phyloP scores from a whole-genome alignment of 192 early-diverging fungal species.

The Backusella macrospora region DNA sequence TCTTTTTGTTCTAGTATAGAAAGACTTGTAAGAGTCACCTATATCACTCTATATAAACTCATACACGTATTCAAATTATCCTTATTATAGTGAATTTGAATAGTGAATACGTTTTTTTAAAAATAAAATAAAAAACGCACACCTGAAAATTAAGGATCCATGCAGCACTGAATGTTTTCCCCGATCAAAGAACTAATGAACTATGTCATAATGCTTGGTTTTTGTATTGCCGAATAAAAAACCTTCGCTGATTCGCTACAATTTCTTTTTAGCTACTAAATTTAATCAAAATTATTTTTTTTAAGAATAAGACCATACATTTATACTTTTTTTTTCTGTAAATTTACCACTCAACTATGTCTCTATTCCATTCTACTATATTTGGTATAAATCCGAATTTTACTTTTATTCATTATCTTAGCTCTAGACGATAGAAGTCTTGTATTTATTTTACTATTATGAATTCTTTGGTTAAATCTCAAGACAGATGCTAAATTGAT shows the following conservation, averaged over 20 bases:
- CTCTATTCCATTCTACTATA: too few relatives aligned
- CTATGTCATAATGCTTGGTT: constrained; percentile 2
- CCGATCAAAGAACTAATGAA: not conserved
- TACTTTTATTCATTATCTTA: too few relatives aligned
- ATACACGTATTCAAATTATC: too few relatives aligned
- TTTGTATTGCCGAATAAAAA: not conserved
- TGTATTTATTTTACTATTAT: too few relatives aligned
- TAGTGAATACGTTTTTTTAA: not conserved
- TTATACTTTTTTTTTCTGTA: too few relatives aligned
- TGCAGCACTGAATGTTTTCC: not conserved
- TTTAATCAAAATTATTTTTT: not conserved
- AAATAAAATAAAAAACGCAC: not conserved
- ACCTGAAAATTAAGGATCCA: not conserved
- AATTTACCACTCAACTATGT: too few relatives aligned
- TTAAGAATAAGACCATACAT: not conserved
- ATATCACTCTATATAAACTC: not conserved
- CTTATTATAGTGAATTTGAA: too few relatives aligned
- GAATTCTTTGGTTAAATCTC: too few relatives aligned
- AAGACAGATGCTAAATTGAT: too few relatives aligned
- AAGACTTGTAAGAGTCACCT: too few relatives aligned
- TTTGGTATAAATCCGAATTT: too few relatives aligned
- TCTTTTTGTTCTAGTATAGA: not conserved
- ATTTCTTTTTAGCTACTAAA: not conserved
- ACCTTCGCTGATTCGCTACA: not conserved
- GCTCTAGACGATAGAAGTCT: too few relatives aligned